phyloP scores from a whole-genome alignment of 2,329 filamentous ascomycete genomes.

The Xylariaceae sp. region DNA sequence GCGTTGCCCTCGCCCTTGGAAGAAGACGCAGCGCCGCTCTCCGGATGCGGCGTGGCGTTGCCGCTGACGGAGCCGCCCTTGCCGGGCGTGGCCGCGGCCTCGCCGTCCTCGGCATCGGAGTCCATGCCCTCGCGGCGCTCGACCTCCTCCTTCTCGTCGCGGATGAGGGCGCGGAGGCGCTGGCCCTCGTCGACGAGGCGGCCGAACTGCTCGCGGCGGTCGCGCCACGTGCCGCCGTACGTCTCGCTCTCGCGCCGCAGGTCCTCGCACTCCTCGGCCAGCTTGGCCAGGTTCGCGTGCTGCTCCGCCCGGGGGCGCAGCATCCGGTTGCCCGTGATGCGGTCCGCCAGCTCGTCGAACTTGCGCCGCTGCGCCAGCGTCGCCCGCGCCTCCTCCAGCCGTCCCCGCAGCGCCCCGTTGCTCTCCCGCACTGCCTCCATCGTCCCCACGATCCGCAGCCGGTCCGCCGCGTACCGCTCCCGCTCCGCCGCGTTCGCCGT shows the following conservation, averaged over 20 bases:
- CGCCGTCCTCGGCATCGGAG: conserved; percentile 65
- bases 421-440: conserved; percentile 77
- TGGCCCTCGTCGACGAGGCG: conserved; percentile 90
- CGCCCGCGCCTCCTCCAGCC: conserved; percentile 75
- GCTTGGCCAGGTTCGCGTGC: conserved; percentile 72
- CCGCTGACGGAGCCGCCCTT: conserved; percentile 51
- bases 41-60: conserved; percentile 54
- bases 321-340: conserved; percentile 79
- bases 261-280: conserved; percentile 86
- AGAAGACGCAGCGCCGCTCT: conserved; percentile 39
- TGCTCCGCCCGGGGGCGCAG: conserved; percentile 86
- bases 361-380: conserved; percentile 78
- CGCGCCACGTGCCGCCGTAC: conserved; percentile 81
- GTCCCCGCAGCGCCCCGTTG: conserved; percentile 71
- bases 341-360: conserved; percentile 86
- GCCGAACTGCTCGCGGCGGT: conserved; percentile 83
- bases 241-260: conserved; percentile 81
- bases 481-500: conserved; percentile 83
- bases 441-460: conserved; percentile 75
- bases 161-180: conserved; percentile 80
- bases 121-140: conserved; percentile 84
- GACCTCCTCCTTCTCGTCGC: conserved; percentile 94
- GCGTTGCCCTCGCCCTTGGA: conserved; percentile 33
- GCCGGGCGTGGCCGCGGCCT: conserved; percentile 49
- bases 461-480: conserved; percentile 79